Percentiles rank a stretch among this genome's conserved stretches.
Evolutionary conservation across 1,284 basidiomycete species (phyloP).

Genomic region (Rhodotorula sp.): DNA sequence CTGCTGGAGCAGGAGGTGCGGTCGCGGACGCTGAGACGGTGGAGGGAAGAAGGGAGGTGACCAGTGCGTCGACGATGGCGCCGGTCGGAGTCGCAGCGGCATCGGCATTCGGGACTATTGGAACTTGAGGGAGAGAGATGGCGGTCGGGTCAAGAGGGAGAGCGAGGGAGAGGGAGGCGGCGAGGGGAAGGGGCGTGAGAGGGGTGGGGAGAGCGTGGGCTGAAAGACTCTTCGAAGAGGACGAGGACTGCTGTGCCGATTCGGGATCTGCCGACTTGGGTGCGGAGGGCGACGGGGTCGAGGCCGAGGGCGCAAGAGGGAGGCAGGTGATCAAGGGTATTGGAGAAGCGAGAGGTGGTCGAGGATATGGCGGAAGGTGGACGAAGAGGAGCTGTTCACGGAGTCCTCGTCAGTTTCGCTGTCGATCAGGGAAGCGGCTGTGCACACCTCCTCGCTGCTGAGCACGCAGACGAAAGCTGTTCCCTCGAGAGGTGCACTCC

Average conservation of each 20-base stretch:
- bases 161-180: not conserved
- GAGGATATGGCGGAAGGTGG: slow-evolving; percentile 13
- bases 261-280: not conserved
- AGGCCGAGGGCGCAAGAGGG: slow-evolving; percentile 14
- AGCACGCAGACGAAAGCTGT: slow-evolving; percentile 35
- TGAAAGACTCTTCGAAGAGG: not conserved
- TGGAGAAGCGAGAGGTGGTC: not conserved
- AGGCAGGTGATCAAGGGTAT: slow-evolving; percentile 16
- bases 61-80: slow-evolving; percentile 28
- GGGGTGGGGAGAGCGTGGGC: slow-evolving; percentile 12
- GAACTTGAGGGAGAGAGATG: not conserved
- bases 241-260: not conserved
- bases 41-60: slow-evolving; percentile 18
- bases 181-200: not conserved
- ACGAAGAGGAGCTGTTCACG: slow-evolving; percentile 29
- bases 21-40: not conserved
- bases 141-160: not conserved
- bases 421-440: not conserved
- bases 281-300: not conserved
- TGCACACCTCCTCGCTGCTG: slow-evolving; percentile 28
- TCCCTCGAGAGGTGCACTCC: slow-evolving; percentile 27
- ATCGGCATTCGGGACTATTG: not conserved
- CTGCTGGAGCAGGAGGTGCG: not conserved
- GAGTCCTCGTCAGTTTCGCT: too few species aligned
- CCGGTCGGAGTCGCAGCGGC: not conserved